Evolutionary conservation across 306 rosid genomes (phyloP).

Genomic region (Comarum palustre): DNA sequence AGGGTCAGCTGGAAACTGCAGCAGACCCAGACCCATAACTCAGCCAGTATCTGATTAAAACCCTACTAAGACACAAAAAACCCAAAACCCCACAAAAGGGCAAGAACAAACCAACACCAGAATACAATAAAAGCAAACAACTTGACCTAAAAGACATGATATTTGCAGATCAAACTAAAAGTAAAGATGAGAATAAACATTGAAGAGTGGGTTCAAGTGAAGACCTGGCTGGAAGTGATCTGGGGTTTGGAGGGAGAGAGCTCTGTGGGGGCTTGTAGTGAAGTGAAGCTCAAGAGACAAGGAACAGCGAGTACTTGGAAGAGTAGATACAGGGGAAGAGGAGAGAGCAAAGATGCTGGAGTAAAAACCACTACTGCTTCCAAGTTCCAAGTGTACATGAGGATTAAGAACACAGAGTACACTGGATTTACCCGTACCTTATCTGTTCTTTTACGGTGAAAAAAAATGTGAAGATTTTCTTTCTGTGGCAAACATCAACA

Average conservation of each 20-base stretch:
- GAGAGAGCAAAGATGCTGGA: slow-evolving; percentile 38
- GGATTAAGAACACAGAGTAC: not conserved
- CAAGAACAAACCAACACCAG: slow-evolving; percentile 15
- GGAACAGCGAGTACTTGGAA: slow-evolving; percentile 14
- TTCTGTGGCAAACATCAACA: not conserved
- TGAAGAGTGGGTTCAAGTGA: slow-evolving; percentile 7
- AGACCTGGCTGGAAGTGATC: slow-evolving; percentile 43
- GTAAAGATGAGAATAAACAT: slow-evolving; percentile 16
- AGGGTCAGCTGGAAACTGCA: slow-evolving; percentile 10
- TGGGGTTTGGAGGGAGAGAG: slow-evolving; percentile 30
- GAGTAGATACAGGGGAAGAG: slow-evolving; percentile 16
- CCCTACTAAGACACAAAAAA: slow-evolving; percentile 10
- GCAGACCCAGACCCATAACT: slow-evolving; percentile 13
- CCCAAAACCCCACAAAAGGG: slow-evolving; percentile 22
- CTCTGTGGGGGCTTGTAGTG: slow-evolving; percentile 21
- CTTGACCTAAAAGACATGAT: slow-evolving; percentile 10
- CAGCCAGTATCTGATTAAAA: slow-evolving; percentile 7
- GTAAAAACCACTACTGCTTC: too few species aligned
- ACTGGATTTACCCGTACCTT: not conserved
- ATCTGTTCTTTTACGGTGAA: not conserved
- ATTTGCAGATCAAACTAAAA: slow-evolving; percentile 39
- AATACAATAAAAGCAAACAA: slow-evolving; percentile 5
- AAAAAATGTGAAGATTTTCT: not conserved
- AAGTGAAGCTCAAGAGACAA: slow-evolving; percentile 10
- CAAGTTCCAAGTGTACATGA: too few species aligned